Evolutionary conservation across 2,329 filamentous ascomycete species (phyloP), one percentile per base, ranked within the genome.

Genomic region (Sclerotinia trifoliorum): DNA sequence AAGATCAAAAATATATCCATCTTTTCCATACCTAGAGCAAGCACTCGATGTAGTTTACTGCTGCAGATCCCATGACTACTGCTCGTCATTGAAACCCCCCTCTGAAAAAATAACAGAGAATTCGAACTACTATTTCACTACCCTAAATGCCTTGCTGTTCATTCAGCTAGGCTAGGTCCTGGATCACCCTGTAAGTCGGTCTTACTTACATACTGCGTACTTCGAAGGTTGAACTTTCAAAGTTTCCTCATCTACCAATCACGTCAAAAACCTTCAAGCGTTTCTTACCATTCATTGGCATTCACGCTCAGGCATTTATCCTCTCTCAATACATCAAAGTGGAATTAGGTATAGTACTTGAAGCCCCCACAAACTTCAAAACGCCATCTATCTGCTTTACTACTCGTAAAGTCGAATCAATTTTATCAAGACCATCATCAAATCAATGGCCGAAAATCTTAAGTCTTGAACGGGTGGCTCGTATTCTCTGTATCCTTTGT

Each of bases 241-340:
- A 24, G 6, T n/a, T 39, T 39, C 21, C 29, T 24, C 54, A 39
- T 39, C 54, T 56, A 17, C 54, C 54, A 56, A 57, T 57, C 55
- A 26, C 4, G 42, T 42, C 55, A 42, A 29, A 24, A 64, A 21
- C 11, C n/a, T 64, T 55, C 21, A 62, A 19, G 19, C 42, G n/a
- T 49, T 49, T 48, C 26, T 39, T 21, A 32, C 60, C 8, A 21
- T 35, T 56, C 49, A 54, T 19, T 21, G 29, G 46, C 8, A 26
- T 48, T 56, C 49, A 54, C 51, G 62, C 62, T 56, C 51, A 65
- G 62, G 62, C 51, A 56, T 15, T 55, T 15, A 35, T 39, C 54
- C 15, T 7, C 17, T 26, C 26, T 35, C 55, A n/a, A 58, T 58
- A 35, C 39, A 44, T 44, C 17, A 39, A 11, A 21, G 35, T 58